A percentile compares a stretch with the other conserved stretches of the same genome.
Conservation (phyloP, 2,329 filamentous ascomycete species). For the Chrysoporthe puriensis region DNA sequence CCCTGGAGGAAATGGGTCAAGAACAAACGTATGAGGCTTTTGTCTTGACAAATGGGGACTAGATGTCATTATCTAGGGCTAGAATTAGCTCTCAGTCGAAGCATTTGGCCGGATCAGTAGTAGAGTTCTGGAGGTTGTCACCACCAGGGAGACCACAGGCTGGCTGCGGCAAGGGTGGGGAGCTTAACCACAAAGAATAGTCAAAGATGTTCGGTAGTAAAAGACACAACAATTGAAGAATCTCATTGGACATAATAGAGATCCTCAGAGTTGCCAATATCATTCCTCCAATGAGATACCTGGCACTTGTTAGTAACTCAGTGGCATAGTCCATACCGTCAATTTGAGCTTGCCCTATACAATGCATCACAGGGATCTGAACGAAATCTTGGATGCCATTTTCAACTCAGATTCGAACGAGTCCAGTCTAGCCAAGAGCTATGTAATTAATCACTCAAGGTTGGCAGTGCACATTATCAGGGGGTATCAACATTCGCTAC, state of each 20-base stretch:
- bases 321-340: too few relatives aligned
- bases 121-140: not conserved
- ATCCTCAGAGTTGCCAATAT: not conserved
- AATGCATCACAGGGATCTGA: too few relatives aligned
- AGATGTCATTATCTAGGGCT: not conserved
- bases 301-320: too few relatives aligned
- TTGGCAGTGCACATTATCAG: not conserved
- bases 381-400: not conserved
- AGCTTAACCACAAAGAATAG: too few relatives aligned
- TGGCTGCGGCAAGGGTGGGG: not conserved
- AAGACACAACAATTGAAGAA: too few relatives aligned
- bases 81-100: not conserved
- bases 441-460: not conserved
- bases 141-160: not conserved
- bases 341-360: too few relatives aligned
- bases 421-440: not conserved
- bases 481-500: not conserved
- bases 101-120: not conserved
- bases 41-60: constrained; percentile 35
- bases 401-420: not conserved
- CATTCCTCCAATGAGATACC: not conserved
- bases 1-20: constrained; percentile 38
- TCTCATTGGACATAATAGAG: not conserved
- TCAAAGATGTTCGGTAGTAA: too few relatives aligned
- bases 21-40: constrained; percentile 48